These are phyloP conservation scores for Centrapalus pauciflorus DNA, from an alignment of 129 eudicot species.

Conservation along the genomic window DNA sequence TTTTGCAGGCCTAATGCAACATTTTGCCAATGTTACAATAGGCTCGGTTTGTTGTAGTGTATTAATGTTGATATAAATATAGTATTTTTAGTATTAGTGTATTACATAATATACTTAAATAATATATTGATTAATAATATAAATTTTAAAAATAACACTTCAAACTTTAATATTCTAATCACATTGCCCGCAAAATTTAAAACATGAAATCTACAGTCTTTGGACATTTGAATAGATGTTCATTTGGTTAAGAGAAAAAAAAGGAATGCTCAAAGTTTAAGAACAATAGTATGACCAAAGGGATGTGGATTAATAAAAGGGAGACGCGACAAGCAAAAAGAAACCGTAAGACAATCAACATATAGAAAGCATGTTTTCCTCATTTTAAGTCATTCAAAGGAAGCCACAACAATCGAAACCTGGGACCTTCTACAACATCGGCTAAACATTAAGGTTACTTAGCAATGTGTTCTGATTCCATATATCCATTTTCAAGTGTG, in stretches of 20 bases:
- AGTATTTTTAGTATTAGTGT: no score
- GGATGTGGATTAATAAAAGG: no score
- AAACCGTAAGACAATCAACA: no score
- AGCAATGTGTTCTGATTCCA: constrained; percentile 16
- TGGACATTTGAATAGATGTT: neutral
- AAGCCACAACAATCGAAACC: constrained; percentile 57
- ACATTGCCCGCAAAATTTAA: neutral
- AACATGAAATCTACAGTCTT: neutral
- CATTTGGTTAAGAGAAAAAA: neutral
- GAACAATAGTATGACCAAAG: no score
- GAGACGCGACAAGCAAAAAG: no score
- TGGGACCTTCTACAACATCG: constrained; percentile 66
- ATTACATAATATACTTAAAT: no score
- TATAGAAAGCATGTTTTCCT: constrained; percentile 49
- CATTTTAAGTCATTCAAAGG: constrained; percentile 62
- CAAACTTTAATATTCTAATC: neutral
- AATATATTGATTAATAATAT: no score
- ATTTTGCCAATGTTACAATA: no score
- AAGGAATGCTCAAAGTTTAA: neutral
- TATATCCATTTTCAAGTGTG: constrained; percentile 10
- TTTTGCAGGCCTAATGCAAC: no score
- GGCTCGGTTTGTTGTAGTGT: no score
- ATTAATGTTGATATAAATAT: no score
- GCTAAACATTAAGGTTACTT: constrained; percentile 50
- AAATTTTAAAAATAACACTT: no score